Evolutionary conservation across 2,329 filamentous ascomycete genomes (phyloP).

Genomic region (Aureobasidium musti): DNA sequence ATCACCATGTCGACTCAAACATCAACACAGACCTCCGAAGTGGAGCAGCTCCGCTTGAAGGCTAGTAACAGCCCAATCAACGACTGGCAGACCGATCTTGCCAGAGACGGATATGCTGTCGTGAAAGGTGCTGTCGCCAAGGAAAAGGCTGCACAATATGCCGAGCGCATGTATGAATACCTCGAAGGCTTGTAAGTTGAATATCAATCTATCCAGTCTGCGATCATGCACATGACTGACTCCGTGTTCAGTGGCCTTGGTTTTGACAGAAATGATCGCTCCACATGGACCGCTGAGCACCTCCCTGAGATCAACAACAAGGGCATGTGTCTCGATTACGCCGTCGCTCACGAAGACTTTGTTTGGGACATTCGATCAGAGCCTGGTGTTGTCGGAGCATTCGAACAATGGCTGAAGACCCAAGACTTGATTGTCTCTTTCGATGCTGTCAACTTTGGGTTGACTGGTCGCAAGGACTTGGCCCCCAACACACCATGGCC

Average conservation of each 20-base stretch:
- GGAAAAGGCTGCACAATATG: conserved; percentile 47
- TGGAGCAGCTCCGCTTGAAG: background rate
- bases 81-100: conserved; percentile 16
- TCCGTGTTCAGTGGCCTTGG: conserved; percentile 15
- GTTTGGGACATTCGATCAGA: conserved; percentile 47
- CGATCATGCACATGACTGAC: background rate
- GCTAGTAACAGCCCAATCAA: background rate
- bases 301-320: conserved; percentile 44
- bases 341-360: conserved; percentile 45
- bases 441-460: conserved; percentile 45
- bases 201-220: too few relatives aligned
- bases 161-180: conserved; percentile 36
- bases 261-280: conserved; percentile 37
- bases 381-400: conserved; percentile 44
- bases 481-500: conserved; percentile 42
- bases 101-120: conserved; percentile 49
- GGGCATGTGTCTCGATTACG: conserved; percentile 41
- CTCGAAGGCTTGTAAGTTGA: conserved; percentile 39
- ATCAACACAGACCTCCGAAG: conserved; percentile 9
- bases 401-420: conserved; percentile 40
- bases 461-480: conserved; percentile 40
- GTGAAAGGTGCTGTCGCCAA: conserved; percentile 51
- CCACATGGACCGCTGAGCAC: conserved; percentile 43
- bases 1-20: background rate
- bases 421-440: conserved; percentile 44